Conservation (phyloP, 345 rosid species). For the Bruguiera parviflora region DNA sequence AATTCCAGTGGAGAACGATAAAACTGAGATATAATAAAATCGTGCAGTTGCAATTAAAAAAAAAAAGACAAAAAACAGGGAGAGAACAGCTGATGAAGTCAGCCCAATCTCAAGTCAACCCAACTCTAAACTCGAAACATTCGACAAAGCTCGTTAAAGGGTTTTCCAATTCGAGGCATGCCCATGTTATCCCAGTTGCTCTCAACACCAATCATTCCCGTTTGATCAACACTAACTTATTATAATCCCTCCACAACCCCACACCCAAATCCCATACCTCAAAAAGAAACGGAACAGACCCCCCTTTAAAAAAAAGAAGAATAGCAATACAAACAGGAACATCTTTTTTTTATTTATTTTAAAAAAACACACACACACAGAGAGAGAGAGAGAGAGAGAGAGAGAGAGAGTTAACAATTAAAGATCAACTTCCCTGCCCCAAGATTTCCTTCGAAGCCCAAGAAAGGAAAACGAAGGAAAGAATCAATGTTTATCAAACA, state of each 20-base stretch:
- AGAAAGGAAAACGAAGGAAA: not conserved
- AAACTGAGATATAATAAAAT: not conserved
- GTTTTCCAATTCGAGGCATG: no score
- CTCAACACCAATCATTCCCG: no score
- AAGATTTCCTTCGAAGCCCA: not conserved
- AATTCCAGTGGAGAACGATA: not conserved
- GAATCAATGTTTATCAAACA: not conserved
- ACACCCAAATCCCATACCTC: not conserved
- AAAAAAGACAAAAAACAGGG: not conserved
- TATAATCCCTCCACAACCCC: no score
- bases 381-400: no score
- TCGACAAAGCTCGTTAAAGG: no score
- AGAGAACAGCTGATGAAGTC: conserved; percentile 7
- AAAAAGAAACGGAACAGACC: not conserved
- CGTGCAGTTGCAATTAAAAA: not conserved
- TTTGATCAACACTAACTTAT: no score
- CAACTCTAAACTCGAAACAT: not conserved
- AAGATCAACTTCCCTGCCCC: not conserved
- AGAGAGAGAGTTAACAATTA: not conserved
- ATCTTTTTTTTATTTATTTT: not conserved
- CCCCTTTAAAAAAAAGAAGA: not conserved
- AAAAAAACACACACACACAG: not conserved
- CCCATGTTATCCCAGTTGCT: no score
- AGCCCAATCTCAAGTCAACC: conserved; percentile 14
- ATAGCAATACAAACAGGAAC: not conserved